These are phyloP conservation scores for Eucalyptus polyanthemos DNA, from an alignment of 345 rosid species.

Conservation along the genomic window DNA sequence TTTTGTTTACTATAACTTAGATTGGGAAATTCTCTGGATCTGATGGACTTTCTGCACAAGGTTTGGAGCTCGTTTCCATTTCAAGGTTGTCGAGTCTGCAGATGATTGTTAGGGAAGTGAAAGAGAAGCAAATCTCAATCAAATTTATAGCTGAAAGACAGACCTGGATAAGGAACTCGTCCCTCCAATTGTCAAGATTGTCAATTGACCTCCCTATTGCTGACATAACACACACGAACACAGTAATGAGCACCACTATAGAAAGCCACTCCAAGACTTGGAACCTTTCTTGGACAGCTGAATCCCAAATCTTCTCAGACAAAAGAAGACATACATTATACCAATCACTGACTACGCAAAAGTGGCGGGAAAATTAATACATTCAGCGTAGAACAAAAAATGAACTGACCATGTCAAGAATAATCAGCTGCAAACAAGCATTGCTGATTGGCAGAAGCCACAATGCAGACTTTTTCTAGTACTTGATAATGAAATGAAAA, in stretches of 20 bases:
- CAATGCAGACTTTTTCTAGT: not conserved
- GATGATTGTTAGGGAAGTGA: not conserved
- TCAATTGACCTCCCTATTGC: conserved; percentile 56
- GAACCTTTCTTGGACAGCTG: conserved; percentile 54
- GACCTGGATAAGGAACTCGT: conserved; percentile 77
- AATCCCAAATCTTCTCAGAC: conserved; percentile 77
- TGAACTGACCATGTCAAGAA: not conserved
- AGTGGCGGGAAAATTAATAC: not conserved
- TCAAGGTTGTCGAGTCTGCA: not conserved
- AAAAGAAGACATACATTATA: not conserved
- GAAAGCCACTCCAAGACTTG: conserved; percentile 80
- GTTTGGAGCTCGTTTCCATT: not conserved
- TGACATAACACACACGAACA: conserved; percentile 85
- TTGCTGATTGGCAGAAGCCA: not conserved
- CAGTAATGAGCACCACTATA: conserved; percentile 28
- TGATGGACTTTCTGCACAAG: conserved; percentile 69
- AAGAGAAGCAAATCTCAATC: not conserved
- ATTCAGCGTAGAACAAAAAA: not conserved
- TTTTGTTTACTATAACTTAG: conserved; percentile 77
- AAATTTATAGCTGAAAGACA: not conserved
- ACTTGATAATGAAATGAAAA: not conserved
- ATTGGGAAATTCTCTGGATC: conserved; percentile 96
- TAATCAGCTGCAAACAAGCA: not conserved
- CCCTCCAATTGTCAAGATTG: conserved; percentile 71
- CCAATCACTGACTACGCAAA: not conserved